Base-by-base conservation (phyloP, 176 grass and related monocot species). In the Rhipidocladum racemiflorum region DNA sequence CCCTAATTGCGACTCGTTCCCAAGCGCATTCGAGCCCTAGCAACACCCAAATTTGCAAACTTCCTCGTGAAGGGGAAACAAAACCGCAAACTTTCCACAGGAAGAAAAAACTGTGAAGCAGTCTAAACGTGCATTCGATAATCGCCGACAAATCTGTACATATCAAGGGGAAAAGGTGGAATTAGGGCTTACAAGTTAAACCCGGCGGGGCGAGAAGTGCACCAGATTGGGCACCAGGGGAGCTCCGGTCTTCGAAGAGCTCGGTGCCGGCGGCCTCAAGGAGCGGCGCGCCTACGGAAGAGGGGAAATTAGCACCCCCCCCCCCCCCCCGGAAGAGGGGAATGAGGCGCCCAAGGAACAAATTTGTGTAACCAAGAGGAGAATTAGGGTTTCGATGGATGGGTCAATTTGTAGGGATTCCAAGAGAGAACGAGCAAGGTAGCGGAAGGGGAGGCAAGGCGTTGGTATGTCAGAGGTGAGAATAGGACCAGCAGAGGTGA, bases 171-270 rank as follows among this genome's bases (percentile, higher is more conserved):
- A 65, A 45, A 42, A 38, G 29, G 61, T 66, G 46, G 38, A 40
- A 54, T 39, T 55, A 80, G 62, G 77, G 44, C 62, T 79, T 79
- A 79, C 77, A 51, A 25, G 34, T 35, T 9, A 15, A 45, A 35
- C 21, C 39, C 9, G 3, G 55, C 0, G 56, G 9, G 9, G 17
- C 4, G 38, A 77, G 38, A 77, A 61, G 75, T 3, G 24, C 39
- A 27, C 17, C 12, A 0, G 61, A 65, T 4, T 5, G 7, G 46
- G 21, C 3, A 6, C 0, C 0, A 12, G 2, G 12, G 57, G 4
- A 53, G 60, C 18, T 74, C 46, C 20, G 28, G 15, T 21, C 27
- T 10, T 18, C 15, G 17, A 20, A 20, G 42, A 35, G 11, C 3
- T 66, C 44, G 7, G 0, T 7, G 7, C 45, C 62, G 21, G 62